These are phyloP conservation scores for Gossypium davidsonii DNA, from an alignment of 441 rosid genomes.

Conservation along the genomic window DNA sequence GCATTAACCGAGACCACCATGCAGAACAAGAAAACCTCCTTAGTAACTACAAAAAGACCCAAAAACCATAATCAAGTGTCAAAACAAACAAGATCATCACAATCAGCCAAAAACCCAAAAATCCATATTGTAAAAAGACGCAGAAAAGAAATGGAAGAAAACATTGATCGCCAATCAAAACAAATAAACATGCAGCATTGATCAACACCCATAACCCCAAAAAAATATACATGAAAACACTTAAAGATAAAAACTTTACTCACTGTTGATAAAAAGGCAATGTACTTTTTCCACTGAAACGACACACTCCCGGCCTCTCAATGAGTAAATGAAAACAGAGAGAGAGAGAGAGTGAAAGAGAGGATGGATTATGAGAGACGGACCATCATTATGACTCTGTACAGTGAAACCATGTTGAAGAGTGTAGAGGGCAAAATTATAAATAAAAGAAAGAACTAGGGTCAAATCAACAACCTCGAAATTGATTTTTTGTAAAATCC, in stretches of 20 bases:
- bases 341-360: neutral
- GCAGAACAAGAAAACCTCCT: constrained; percentile 19
- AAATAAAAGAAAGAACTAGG: neutral
- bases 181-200: constrained; percentile 13
- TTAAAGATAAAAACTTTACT: constrained; percentile 14
- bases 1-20: constrained; percentile 1
- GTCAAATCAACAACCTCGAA: neutral
- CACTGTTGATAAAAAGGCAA: constrained; percentile 19
- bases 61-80: constrained; percentile 13
- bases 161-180: constrained; percentile 19
- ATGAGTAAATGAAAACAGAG: neutral
- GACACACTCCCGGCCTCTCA: constrained; percentile 1
- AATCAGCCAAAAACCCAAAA: constrained; percentile 1
- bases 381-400: neutral
- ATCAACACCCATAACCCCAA: constrained; percentile 4
- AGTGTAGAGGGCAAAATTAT: neutral
- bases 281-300: constrained; percentile 20
- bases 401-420: neutral
- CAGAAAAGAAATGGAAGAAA: neutral
- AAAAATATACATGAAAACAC: neutral
- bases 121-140: neutral
- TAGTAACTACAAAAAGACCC: constrained; percentile 4
- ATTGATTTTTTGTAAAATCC: neutral
- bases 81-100: constrained; percentile 9
- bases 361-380: neutral